Conservation (phyloP, 495 filamentous ascomycete genomes). For the Cenococcum geophilum region DNA sequence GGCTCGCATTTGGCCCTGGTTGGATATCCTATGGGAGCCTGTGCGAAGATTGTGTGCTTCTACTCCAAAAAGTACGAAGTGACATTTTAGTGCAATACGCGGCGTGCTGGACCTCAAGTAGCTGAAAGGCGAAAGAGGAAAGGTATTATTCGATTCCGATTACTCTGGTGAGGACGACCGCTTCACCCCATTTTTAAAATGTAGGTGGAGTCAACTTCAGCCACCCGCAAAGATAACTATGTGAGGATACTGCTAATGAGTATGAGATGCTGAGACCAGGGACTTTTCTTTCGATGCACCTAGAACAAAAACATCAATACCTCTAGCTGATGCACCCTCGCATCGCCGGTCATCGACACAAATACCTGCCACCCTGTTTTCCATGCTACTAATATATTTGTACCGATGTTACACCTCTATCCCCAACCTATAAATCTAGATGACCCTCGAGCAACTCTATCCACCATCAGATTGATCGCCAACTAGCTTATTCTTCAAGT, state of each 20-base stretch:
- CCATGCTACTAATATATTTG: no score
- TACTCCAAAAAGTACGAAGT: conserved; percentile 25
- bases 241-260: conserved; percentile 36
- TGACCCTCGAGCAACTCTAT: no score
- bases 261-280: conserved; percentile 4
- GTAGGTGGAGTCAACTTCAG: conserved; percentile 46
- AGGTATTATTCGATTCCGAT: conserved; percentile 99
- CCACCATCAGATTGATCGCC: background rate
- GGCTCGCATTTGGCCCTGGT: conserved; percentile 8
- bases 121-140: conserved; percentile 37
- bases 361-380: no score
- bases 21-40: conserved; percentile 40
- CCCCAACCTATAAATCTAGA: no score
- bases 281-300: background rate
- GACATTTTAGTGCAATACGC: conserved; percentile 99
- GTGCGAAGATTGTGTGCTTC: conserved; percentile 44
- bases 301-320: no score
- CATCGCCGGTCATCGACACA: no score
- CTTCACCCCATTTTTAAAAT: conserved; percentile 53
- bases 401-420: no score
- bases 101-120: conserved; percentile 58
- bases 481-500: background rate
- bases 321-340: no score
- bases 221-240: background rate
- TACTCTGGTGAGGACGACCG: conserved; percentile 82